phyloP scores from a whole-genome alignment of 2,329 filamentous ascomycete genomes.

The Talaromyces funiculosus region DNA sequence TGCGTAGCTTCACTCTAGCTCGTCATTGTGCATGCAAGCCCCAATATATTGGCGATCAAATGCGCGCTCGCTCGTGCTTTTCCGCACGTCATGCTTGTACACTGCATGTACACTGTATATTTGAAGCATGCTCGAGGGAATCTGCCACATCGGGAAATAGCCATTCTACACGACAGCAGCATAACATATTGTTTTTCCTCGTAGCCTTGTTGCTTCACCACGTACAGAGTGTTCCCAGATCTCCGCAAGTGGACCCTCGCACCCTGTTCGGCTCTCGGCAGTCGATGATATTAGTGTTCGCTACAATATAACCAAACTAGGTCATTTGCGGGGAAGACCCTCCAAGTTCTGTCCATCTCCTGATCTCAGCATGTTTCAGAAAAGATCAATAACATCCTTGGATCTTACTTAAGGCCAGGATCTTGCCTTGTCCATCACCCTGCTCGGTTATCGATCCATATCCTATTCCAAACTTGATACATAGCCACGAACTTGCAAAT shows the following conservation, averaged over 20 bases:
- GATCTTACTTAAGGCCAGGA: background rate
- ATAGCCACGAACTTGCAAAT: conserved; percentile 20
- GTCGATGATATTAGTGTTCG: background rate
- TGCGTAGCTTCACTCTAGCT: background rate
- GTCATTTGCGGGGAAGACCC: background rate
- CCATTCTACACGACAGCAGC: background rate
- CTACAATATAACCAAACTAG: background rate
- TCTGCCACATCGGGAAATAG: background rate
- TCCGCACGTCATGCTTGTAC: background rate
- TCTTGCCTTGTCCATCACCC: background rate
- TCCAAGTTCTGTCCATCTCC: background rate
- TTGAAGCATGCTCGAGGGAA: background rate
- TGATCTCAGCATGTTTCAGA: background rate
- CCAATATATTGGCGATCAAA: background rate
- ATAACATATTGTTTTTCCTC: too few species aligned
- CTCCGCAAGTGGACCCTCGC: background rate
- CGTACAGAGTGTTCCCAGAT: background rate
- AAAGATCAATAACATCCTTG: background rate
- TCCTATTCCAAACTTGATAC: conserved; percentile 6
- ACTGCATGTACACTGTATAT: background rate
- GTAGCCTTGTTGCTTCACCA: background rate
- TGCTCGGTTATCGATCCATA: background rate
- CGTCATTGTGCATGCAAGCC: background rate
- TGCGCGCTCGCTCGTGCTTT: background rate
- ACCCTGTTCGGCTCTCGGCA: background rate